phyloP scores from a whole-genome alignment of 129 eudicot genomes.

The Solidago caesia region DNA sequence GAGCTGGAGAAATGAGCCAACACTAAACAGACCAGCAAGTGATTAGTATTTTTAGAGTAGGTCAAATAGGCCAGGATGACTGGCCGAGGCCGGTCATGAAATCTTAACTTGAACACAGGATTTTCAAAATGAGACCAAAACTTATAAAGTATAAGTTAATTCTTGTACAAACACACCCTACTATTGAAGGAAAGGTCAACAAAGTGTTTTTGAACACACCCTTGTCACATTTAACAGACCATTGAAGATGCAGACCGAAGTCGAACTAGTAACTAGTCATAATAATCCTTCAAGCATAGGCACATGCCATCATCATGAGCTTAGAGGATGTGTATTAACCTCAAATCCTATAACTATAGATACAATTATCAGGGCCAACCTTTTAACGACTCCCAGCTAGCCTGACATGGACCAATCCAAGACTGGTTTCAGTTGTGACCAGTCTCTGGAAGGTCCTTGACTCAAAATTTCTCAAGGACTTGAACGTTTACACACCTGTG shows the following conservation, averaged over 20 bases:
- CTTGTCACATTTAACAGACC: background rate
- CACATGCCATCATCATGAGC: background rate
- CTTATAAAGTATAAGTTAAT: background rate
- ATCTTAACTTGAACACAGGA: background rate
- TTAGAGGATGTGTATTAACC: background rate
- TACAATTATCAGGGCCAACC: conserved; percentile 10
- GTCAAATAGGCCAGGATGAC: background rate
- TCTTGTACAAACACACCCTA: background rate
- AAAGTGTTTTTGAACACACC: background rate
- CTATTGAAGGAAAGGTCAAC: background rate
- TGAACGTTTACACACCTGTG: conserved; percentile 10
- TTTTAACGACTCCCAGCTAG: conserved; percentile 1
- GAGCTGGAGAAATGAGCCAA: no score
- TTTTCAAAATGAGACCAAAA: background rate
- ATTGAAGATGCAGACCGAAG: background rate
- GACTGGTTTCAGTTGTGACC: conserved; percentile 6
- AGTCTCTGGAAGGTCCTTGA: background rate
- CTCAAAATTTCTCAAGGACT: background rate
- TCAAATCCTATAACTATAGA: conserved; percentile 11
- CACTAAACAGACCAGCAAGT: background rate
- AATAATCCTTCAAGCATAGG: conserved; percentile 17
- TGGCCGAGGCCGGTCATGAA: background rate
- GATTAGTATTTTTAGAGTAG: background rate
- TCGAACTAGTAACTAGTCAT: conserved; percentile 9
- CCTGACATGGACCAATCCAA: conserved; percentile 2